Base-by-base conservation (phyloP, 106 monocot species). In the Acorus calamus region DNA sequence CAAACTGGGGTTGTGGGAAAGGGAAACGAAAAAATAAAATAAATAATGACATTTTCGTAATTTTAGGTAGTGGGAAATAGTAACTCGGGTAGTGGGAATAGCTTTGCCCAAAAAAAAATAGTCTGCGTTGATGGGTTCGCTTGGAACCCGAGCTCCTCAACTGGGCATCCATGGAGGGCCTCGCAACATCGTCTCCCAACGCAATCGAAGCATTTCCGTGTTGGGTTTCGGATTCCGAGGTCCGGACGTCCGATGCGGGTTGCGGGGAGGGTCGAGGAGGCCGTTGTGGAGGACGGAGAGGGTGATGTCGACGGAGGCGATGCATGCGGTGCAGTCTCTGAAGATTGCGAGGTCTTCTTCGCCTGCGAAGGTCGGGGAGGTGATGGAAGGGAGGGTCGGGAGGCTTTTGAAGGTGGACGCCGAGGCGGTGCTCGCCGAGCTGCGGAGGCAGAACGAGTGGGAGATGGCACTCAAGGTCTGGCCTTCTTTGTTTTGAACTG, bases 311-410 rank as follows among this genome's bases (percentile, higher is more conserved):
- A 67, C 77, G 11, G 91, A 91, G 68, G 86, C 91, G 7, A 84
- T 91, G 63, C 91, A 91, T 13, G 86, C 77, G 59, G 86, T 91
- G 53, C 86, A 84, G 49, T 73, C 76, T 4, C 86, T 86, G 53
- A 86, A 91, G 63, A 68, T 86, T n/a, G 86, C 83, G 14, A 75
- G 74, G 67, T 71, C 72, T 51, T 47, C 44, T 2, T 14, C 68
- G 4, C 1, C 53, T 2, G n/a, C 8, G 44, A 73, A 63, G 56
- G 4, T 70, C 44, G 55, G 60, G 5, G 64, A 66, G 43, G 83
- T 81, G 4, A 73, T 87, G 50, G 11, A 49, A 11, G 53, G 46
- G 1, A 74, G 66, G 66, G 60, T 83, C 11, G 58, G 56, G 14
- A 64, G 87, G 45, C 68, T 87, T 41, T 46, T 87, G 14, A 87